Percentiles rank a stretch among this genome's conserved stretches.
Evolutionary conservation across 2,329 filamentous ascomycete genomes (phyloP).

Genomic region (Fusarium oligoseptatum): DNA sequence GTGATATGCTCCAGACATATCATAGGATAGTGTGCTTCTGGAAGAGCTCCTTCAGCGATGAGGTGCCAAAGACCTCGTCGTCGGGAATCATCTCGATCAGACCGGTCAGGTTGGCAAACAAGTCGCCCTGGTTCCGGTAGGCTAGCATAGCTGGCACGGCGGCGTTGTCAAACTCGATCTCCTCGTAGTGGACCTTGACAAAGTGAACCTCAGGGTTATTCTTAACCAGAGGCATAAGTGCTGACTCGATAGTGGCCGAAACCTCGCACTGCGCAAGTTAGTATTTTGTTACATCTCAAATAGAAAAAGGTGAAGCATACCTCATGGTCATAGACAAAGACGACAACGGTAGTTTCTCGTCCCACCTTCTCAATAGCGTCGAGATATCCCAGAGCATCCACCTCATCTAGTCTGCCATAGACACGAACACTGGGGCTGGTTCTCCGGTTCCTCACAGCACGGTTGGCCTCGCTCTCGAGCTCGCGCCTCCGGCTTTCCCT

Average conservation of each 20-base stretch:
- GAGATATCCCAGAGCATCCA: constrained; percentile 93
- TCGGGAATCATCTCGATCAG: constrained; percentile 88
- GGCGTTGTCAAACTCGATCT: constrained; percentile 93
- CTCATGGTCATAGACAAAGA: constrained; percentile 91
- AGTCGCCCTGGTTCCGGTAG: constrained; percentile 87
- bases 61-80: constrained; percentile 69
- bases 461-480: constrained; percentile 73
- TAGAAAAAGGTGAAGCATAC: constrained; percentile 65
- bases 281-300: constrained; percentile 3
- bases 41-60: constrained; percentile 66
- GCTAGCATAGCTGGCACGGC: constrained; percentile 89
- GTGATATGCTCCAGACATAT: constrained; percentile 32
- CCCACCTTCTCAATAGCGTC: constrained; percentile 94
- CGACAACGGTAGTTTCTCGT: constrained; percentile 85
- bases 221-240: constrained; percentile 80
- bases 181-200: constrained; percentile 89
- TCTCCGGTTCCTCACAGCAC: constrained; percentile 71
- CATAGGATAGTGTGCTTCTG: constrained; percentile 66
- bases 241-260: constrained; percentile 82
- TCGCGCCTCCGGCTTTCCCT: constrained; percentile 83
- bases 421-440: constrained; percentile 82
- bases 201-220: constrained; percentile 82
- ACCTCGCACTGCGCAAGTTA: constrained; percentile 75
- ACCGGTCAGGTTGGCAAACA: constrained; percentile 90
- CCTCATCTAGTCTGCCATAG: constrained; percentile 84